phyloP scores from a whole-genome alignment of 176 grass and related monocot genomes.

The Bothriochloa decipiens region DNA sequence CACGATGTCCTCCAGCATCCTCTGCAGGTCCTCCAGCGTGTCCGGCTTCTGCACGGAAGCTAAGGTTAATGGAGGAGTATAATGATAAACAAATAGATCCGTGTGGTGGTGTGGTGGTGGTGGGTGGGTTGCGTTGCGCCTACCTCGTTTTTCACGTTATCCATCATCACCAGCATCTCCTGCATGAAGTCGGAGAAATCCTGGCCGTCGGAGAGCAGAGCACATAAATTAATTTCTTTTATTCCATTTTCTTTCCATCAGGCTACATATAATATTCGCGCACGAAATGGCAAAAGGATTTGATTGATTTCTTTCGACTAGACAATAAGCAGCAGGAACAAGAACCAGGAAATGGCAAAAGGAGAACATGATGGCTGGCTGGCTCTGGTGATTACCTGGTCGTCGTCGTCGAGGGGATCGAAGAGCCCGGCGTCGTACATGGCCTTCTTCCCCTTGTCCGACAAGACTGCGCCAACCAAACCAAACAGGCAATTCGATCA shows the following conservation, averaged over 20 bases:
- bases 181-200: conserved; percentile 98
- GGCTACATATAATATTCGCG: neutral
- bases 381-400: conserved; percentile 51
- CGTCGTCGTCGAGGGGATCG: conserved; percentile 84
- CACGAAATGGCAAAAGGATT: neutral
- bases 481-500: conserved; percentile 13
- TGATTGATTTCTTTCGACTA: neutral
- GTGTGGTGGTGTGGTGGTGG: neutral
- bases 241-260: neutral
- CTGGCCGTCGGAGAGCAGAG: conserved; percentile 51
- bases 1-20: conserved; percentile 86
- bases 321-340: conserved; percentile 35
- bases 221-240: neutral
- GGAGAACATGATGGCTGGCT: too few species aligned
- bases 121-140: neutral
- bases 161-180: conserved; percentile 98
- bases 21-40: conserved; percentile 89
- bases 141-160: conserved; percentile 95
- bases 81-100: neutral
- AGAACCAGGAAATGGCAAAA: neutral
- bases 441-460: conserved; percentile 84
- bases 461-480: conserved; percentile 72
- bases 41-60: conserved; percentile 69
- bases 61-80: neutral
- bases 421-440: conserved; percentile 94